phyloP scores from a whole-genome alignment of 495 filamentous ascomycete genomes.

The Hypoxylon lienhwacheense region DNA sequence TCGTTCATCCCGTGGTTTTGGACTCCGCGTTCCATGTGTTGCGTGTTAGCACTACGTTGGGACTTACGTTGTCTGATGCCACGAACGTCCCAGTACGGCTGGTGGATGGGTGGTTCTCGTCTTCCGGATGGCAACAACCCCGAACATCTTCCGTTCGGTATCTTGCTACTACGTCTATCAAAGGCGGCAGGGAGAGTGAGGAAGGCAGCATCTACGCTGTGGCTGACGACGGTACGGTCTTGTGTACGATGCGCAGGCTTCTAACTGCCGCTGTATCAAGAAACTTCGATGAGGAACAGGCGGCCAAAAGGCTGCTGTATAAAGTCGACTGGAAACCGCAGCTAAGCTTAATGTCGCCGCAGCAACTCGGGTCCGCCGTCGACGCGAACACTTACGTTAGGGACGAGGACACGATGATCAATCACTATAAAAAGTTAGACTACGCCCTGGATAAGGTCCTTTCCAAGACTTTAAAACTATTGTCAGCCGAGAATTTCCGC shows the following conservation, averaged over 20 bases:
- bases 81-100: conserved; percentile 36
- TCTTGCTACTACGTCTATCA: conserved; percentile 10
- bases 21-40: conserved; percentile 46
- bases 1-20: conserved; percentile 46
- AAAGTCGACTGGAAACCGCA: conserved; percentile 41
- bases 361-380: conserved; percentile 22
- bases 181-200: conserved; percentile 9
- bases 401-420: conserved; percentile 20
- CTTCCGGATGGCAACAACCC: conserved; percentile 36
- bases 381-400: conserved; percentile 19
- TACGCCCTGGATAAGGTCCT: conserved; percentile 20
- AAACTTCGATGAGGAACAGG: not conserved
- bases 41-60: conserved; percentile 27
- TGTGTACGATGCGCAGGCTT: conserved; percentile 30
- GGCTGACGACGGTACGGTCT: conserved; percentile 33
- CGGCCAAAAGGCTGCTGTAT: conserved; percentile 33
- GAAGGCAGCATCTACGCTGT: conserved; percentile 33
- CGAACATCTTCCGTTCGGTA: conserved; percentile 25
- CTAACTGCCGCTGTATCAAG: conserved; percentile 24
- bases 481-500: conserved; percentile 12
- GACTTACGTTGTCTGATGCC: conserved; percentile 17
- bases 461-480: conserved; percentile 14
- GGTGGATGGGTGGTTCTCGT: conserved; percentile 35
- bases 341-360: conserved; percentile 30
- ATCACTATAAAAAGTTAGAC: conserved; percentile 20